These are phyloP conservation scores for Termitomyces sp. DNA, from an alignment of 768 basidiomycete species.

Conservation along the genomic window DNA sequence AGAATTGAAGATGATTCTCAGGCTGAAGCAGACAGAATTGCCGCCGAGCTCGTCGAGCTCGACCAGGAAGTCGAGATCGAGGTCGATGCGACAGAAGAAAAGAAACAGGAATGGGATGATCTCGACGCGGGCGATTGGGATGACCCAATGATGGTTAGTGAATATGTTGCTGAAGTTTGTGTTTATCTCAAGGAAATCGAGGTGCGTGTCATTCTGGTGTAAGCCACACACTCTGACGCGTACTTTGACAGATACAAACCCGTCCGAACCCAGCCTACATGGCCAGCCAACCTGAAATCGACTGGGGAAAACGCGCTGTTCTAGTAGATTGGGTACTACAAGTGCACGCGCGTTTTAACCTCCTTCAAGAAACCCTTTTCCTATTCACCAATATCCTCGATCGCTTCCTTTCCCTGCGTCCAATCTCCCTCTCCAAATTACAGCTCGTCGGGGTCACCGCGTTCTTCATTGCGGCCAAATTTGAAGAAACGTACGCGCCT, in stretches of 20 bases:
- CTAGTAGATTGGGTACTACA: slow-evolving; percentile 94
- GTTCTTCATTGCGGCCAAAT: slow-evolving; percentile 86
- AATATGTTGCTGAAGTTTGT: slow-evolving; percentile 88
- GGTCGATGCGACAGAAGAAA: slow-evolving; percentile 28
- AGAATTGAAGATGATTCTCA: slow-evolving; percentile 31
- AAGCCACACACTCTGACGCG: slow-evolving; percentile 5
- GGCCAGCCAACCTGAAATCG: slow-evolving; percentile 74
- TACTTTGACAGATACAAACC: slow-evolving; percentile 47
- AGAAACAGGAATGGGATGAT: slow-evolving; percentile 68
- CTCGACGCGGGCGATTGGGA: slow-evolving; percentile 84
- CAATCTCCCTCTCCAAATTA: slow-evolving; percentile 76
- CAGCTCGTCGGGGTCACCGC: slow-evolving; percentile 89
- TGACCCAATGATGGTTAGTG: slow-evolving; percentile 88
- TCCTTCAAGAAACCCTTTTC: slow-evolving; percentile 89
- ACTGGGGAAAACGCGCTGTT: slow-evolving; percentile 86
- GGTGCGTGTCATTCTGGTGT: slow-evolving; percentile 34
- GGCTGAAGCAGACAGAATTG: slow-evolving; percentile 30
- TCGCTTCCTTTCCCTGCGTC: slow-evolving; percentile 64
- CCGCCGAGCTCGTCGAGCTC: slow-evolving; percentile 28
- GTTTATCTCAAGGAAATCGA: slow-evolving; percentile 79
- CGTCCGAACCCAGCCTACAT: slow-evolving; percentile 86
- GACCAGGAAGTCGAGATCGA: slow-evolving; percentile 19
- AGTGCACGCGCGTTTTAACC: slow-evolving; percentile 80
- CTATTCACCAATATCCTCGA: slow-evolving; percentile 83
- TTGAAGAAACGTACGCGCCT: slow-evolving; percentile 89